Conservation (phyloP, 1,284 basidiomycete species). For the Vanrija pseudolonga region DNA sequence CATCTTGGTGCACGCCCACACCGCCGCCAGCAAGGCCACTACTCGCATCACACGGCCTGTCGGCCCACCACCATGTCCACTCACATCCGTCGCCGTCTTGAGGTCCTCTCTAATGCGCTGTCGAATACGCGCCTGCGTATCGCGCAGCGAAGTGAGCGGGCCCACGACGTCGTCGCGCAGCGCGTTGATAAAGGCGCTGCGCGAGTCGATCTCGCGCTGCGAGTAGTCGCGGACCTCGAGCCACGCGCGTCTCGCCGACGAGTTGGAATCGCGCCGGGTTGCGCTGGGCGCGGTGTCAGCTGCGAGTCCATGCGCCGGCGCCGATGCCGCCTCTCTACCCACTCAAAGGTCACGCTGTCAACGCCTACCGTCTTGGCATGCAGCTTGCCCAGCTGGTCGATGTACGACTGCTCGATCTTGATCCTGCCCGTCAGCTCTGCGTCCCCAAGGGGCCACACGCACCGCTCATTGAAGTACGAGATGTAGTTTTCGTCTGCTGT, state of each 20-base stretch:
- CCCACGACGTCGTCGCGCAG: conserved; percentile 68
- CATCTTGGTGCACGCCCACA: too few species aligned
- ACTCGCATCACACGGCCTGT: too few species aligned
- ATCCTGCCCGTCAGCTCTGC: conserved; percentile 54
- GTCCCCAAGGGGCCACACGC: conserved; percentile 29
- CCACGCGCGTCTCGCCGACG: conserved; percentile 67
- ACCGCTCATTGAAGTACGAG: conserved; percentile 80
- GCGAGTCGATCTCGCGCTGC: conserved; percentile 75
- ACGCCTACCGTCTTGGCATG: conserved; percentile 65
- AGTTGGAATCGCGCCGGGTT: conserved; percentile 58
- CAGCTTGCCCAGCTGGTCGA: conserved; percentile 65
- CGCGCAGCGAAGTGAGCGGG: conserved; percentile 61
- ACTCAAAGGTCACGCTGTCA: conserved; percentile 54
- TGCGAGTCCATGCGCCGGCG: neutral
- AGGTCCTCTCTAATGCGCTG: conserved; percentile 85
- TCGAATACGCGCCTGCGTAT: conserved; percentile 79
- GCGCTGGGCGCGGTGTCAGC: neutral
- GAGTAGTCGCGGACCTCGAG: conserved; percentile 75
- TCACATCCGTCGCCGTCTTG: conserved; percentile 60
- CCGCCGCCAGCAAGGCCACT: too few species aligned
- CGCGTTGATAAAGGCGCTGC: conserved; percentile 68
- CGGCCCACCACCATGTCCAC: conserved; percentile 2
- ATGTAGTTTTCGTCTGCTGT: conserved; percentile 64
- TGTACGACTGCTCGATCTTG: conserved; percentile 74
- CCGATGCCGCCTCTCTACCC: conserved; percentile 7